A percentile compares a stretch with the other conserved stretches of the same genome.
These are phyloP conservation scores for Bauhinia variegata DNA, from an alignment of 306 rosid genomes.

Conservation along the genomic window DNA sequence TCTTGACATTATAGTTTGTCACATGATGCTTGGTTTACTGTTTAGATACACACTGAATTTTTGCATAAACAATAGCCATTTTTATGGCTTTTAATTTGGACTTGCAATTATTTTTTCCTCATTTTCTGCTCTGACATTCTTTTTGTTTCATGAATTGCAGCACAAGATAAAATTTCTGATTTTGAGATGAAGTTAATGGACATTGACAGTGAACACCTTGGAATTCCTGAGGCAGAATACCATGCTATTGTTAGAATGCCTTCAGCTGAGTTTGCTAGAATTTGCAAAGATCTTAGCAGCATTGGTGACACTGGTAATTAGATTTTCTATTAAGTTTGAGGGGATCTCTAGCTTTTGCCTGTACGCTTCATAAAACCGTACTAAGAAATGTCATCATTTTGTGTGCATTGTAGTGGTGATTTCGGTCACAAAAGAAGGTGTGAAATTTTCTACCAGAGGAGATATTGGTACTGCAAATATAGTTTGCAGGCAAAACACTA, in stretches of 20 bases:
- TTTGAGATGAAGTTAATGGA: slow-evolving; percentile 99
- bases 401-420: slow-evolving; percentile 70
- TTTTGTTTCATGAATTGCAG: slow-evolving; percentile 28
- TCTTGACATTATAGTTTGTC: too few species aligned
- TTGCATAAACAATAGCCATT: too few species aligned
- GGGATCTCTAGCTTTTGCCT: background rate
- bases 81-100: too few species aligned
- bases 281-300: slow-evolving; percentile 86
- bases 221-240: slow-evolving; percentile 92
- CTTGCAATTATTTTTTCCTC: too few species aligned
- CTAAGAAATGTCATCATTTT: background rate
- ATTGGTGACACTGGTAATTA: slow-evolving; percentile 91
- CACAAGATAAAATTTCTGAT: slow-evolving; percentile 84
- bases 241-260: slow-evolving; percentile 97
- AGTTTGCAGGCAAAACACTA: slow-evolving; percentile 88
- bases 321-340: background rate
- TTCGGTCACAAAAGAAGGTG: slow-evolving; percentile 95
- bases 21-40: too few species aligned
- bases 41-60: too few species aligned
- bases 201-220: slow-evolving; percentile 95
- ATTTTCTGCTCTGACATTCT: background rate
- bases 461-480: slow-evolving; percentile 94
- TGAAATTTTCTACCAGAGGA: slow-evolving; percentile 90
- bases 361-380: background rate
- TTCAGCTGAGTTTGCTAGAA: slow-evolving; percentile 82